Evolutionary conservation across 2,329 filamentous ascomycete genomes (phyloP).

Genomic region (Colletotrichum paranaense): DNA sequence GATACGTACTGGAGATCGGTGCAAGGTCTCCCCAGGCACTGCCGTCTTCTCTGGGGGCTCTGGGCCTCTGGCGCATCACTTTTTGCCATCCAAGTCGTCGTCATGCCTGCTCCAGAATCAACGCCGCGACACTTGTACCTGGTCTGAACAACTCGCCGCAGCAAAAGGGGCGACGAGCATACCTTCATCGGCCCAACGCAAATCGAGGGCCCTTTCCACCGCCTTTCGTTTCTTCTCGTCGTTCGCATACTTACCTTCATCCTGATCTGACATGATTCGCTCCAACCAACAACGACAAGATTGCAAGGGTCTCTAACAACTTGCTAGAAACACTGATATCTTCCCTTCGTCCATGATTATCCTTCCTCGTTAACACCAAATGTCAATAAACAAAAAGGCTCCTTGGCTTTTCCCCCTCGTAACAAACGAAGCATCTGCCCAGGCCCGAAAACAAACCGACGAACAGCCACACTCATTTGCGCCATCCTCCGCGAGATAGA

Average conservation of each 20-base stretch:
- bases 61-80: neutral
- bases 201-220: too few species aligned
- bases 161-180: neutral
- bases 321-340: neutral
- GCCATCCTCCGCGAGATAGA: neutral
- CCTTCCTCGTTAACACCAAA: neutral
- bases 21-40: neutral
- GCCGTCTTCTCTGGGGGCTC: neutral
- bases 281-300: neutral
- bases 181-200: neutral
- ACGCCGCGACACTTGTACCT: neutral
- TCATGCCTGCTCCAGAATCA: constrained; percentile 9
- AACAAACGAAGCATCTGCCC: neutral
- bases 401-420: neutral
- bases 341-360: neutral
- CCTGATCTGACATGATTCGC: neutral
- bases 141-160: neutral
- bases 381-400: too few species aligned
- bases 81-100: constrained; percentile 20
- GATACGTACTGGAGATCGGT: neutral
- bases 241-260: neutral
- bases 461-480: neutral
- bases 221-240: neutral
- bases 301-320: neutral
- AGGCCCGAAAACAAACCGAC: neutral